phyloP scores from a whole-genome alignment of 192 early-diverging fungal genomes.

The Rhizoclosmatium globosum region DNA sequence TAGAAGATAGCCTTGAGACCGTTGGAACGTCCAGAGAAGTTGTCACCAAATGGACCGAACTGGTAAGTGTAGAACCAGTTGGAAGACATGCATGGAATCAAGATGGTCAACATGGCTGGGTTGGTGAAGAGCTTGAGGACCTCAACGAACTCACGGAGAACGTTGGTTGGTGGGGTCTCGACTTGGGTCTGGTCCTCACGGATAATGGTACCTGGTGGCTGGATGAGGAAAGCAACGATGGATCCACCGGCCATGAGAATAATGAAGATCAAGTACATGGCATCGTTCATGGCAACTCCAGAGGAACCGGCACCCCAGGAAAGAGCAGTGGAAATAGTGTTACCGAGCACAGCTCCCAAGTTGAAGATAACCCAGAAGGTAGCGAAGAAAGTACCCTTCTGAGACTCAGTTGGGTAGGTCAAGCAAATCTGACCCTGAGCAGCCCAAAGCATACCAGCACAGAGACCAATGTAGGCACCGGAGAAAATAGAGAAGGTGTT shows the following conservation, averaged over 20 bases:
- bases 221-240: constrained; percentile 63
- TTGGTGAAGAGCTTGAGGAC: constrained; percentile 71
- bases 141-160: constrained; percentile 62
- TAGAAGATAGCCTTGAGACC: constrained; percentile 36
- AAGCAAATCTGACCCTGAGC: constrained; percentile 89
- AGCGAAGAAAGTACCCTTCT: constrained; percentile 83
- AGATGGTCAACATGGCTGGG: constrained; percentile 71
- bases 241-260: constrained; percentile 60
- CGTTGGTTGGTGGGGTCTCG: constrained; percentile 69
- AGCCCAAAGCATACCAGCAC: too few species aligned
- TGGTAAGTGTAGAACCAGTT: constrained; percentile 89
- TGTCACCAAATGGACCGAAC: constrained; percentile 47
- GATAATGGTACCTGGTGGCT: constrained; percentile 70
- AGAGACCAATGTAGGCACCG: constrained; percentile 81
- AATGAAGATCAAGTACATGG: constrained; percentile 81
- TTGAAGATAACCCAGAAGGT: constrained; percentile 93
- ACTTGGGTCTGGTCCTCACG: constrained; percentile 78
- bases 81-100: constrained; percentile 52
- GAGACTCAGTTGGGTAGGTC: constrained; percentile 82
- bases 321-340: constrained; percentile 74
- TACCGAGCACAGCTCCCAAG: constrained; percentile 81
- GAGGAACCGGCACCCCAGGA: constrained; percentile 62
- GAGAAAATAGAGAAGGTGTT: constrained; percentile 72
- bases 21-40: constrained; percentile 34
- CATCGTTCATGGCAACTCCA: constrained; percentile 61